A percentile compares a stretch with the other conserved stretches of the same genome.
These are phyloP conservation scores for Chlamydomonas schloesseri DNA, from an alignment of 139 green algal genomes.

Conservation along the genomic window DNA sequence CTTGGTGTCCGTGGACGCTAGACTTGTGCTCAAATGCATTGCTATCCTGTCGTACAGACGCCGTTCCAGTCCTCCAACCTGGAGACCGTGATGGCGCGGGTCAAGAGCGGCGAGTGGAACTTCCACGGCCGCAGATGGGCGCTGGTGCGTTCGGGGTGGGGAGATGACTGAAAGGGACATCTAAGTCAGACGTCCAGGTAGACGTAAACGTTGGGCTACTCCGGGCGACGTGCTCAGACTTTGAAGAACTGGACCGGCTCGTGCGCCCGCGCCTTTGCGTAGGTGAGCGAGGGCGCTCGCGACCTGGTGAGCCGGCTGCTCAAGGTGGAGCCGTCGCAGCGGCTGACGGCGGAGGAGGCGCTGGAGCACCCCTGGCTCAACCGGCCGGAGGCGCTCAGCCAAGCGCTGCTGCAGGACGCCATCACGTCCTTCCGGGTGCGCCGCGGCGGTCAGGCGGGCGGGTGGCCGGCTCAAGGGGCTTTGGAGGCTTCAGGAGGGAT, in stretches of 20 bases:
- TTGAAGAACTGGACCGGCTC: no score
- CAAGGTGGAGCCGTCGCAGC: conserved; percentile 17
- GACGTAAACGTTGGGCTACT: no score
- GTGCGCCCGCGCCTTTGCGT: neutral
- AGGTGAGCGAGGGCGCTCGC: conserved; percentile 43
- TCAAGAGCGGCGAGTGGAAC: conserved; percentile 48
- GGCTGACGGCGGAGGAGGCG: conserved; percentile 7
- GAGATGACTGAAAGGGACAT: no score
- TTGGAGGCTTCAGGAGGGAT: no score
- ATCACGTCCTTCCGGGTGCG: conserved; percentile 36
- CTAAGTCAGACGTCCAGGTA: no score
- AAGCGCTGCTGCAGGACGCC: conserved; percentile 37
- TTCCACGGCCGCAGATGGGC: conserved; percentile 43
- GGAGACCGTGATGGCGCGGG: conserved; percentile 41
- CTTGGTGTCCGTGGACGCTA: no score
- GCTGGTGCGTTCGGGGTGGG: conserved; percentile 17
- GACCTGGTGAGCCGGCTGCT: conserved; percentile 49
- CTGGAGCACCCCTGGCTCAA: conserved; percentile 44
- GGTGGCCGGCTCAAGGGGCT: no score
- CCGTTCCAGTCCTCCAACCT: conserved; percentile 48
- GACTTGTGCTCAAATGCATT: no score
- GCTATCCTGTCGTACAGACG: no score
- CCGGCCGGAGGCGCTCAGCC: conserved; percentile 2
- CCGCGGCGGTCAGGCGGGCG: neutral
- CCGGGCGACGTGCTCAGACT: no score